phyloP scores from a whole-genome alignment of 345 rosid genomes.

The Lumnitzera littorea region DNA sequence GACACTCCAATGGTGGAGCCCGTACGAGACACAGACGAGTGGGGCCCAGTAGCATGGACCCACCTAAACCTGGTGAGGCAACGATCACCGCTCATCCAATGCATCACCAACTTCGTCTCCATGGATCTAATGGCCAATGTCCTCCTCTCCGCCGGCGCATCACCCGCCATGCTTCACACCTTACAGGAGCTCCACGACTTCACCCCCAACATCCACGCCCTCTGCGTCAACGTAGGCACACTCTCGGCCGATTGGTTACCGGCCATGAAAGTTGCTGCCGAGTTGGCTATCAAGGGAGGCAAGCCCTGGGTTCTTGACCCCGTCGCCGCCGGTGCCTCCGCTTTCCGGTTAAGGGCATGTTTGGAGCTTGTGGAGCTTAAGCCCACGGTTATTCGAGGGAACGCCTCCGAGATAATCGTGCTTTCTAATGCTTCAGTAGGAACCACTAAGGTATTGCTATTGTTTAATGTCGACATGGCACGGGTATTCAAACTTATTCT shows the following conservation, averaged over 20 bases:
- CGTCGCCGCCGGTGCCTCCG: constrained; percentile 77
- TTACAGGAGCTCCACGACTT: constrained; percentile 61
- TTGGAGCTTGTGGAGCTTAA: constrained; percentile 53
- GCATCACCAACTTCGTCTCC: constrained; percentile 89
- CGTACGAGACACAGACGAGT: constrained; percentile 4
- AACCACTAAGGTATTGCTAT: constrained; percentile 41
- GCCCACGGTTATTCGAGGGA: constrained; percentile 77
- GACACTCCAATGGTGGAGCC: not conserved
- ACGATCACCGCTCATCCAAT: constrained; percentile 69
- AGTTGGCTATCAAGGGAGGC: constrained; percentile 31
- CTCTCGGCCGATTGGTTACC: constrained; percentile 71
- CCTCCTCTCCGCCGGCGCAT: constrained; percentile 82
- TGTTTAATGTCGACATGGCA: too few species aligned
- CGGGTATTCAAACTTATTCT: too few species aligned
- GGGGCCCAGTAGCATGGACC: constrained; percentile 39
- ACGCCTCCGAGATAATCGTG: constrained; percentile 77
- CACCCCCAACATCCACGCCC: constrained; percentile 58
- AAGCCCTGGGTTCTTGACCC: constrained; percentile 93
- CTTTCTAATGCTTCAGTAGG: constrained; percentile 54
- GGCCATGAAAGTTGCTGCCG: constrained; percentile 67
- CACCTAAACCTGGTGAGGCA: constrained; percentile 35
- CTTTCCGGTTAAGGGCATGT: constrained; percentile 65
- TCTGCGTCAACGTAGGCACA: constrained; percentile 73
- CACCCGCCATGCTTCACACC: constrained; percentile 90
- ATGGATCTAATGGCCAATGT: constrained; percentile 90